Base-by-base conservation (phyloP, 163 green algal species). In the Coccomyxa subellipsoidea region DNA sequence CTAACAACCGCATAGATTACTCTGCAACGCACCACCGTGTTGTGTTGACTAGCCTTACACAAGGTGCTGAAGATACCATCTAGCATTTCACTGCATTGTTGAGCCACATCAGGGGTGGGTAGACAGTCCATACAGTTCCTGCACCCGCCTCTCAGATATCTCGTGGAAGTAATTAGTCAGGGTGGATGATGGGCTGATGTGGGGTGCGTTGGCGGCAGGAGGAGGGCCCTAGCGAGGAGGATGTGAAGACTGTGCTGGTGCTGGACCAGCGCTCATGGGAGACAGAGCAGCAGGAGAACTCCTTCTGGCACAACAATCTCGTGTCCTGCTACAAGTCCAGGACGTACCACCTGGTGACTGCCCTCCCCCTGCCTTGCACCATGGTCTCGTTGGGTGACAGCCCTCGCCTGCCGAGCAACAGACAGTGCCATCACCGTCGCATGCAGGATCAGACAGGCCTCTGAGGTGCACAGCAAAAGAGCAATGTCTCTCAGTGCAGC, bases 281-380 rank as follows among this genome's bases (percentile, higher is more conserved):
- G 87, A 91, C 89, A 15, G 69, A 82, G 36, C 80, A 84, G 76
- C 79, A 92, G 31, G 92, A 95, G 88, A 96, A 96, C 84, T 83
- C 47, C 40, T 95, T 90, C 86, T 97, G 91, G 91, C 90, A 94
- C 75, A 90, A 95, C 25, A 83, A 91, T 38, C 76, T 94, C 7
- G 79, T 90, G 36, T 83, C 75, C 15, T 87, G 47, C 8, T 94
- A 92, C 82, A 84, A 93, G 83, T 84, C 73, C 21, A n/a, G 84
- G 29, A 69, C 71, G 6, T 87, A 75, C 29, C 39, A 75, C 8
- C 36, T 81, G 47, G 69, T 83, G 75, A 78, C 66, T 59, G 15
- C 59, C n/a, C n/a, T n/a, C 27, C 18, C 27, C 66, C n/a, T 73
- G 66, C 66, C 66, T 35, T 73, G 3, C 12, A 4, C 0, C 32